Base-by-base conservation (phyloP, 331 rosid species). In the Arachis monticola region DNA sequence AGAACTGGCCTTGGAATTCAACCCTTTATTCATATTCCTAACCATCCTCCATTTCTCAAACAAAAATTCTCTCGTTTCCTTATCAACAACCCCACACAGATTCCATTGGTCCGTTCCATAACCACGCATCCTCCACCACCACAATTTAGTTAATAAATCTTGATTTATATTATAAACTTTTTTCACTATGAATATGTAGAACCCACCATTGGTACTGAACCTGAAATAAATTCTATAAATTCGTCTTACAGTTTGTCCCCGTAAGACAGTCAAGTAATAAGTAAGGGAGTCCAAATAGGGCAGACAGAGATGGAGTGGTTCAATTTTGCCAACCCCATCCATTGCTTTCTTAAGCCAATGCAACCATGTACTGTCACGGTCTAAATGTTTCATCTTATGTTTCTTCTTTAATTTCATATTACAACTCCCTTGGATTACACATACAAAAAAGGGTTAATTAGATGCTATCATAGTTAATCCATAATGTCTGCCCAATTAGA, bases 261-360 rank as follows among this genome's bases (percentile, higher is more conserved):
- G 50, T 32, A 57, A 47, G 81, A 32, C 61, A 76, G 81, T 81
- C 56, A 76, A 70, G 78, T 81, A 81, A 70, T 81, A 70, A 81
- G 11, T 81, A 64, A 75, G 17, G 63, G 74, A 47, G 59, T 69
- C 70, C 27, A 46, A 67, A 75, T 51, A 64, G 78, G 63, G 27
- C 67, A 70, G 55, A 53, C 78, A 78, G 10, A 56, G 17, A 44
- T 58, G 51, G 56, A 81, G 78, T 75, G 74, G 53, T 70, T 70
- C 84, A 70, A 76, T 30, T 70, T 75, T 76, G 66, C 74, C 65
- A 70, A 56, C 81, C 67, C 81, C 41, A 70, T 81, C 81, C 65
- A 41, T 64, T 81, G 70, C 84, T 64, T 70, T 76, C 53, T 13
- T 7, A 81, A 81, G 80, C 74, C 84, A 73, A 70, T 46, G 58